phyloP scores from a whole-genome alignment of 805 yeast genomes.

The Kodamaea nitidulidarum region DNA sequence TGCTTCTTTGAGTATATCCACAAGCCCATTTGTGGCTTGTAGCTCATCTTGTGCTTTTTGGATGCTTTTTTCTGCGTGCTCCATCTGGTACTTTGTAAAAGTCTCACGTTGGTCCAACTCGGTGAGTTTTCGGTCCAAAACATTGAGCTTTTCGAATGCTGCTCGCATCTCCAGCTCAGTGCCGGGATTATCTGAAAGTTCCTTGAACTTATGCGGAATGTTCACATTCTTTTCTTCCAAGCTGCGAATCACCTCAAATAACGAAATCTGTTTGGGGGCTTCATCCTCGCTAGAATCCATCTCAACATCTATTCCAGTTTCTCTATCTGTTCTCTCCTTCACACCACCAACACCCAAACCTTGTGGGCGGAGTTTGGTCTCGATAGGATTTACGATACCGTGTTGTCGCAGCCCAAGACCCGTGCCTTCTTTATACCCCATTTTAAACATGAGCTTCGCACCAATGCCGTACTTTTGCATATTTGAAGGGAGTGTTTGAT shows the following conservation, averaged over 20 bases:
- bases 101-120: conserved; percentile 11
- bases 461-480: conserved; percentile 70
- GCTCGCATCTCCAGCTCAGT: background rate
- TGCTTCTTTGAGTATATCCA: background rate
- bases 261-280: conserved; percentile 10
- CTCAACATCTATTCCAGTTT: conserved; percentile 7
- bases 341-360: conserved; percentile 75
- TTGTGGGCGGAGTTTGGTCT: conserved; percentile 59
- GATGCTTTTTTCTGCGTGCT: conserved; percentile 1
- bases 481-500: background rate
- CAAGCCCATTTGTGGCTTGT: conserved; percentile 3
- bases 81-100: conserved; percentile 10
- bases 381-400: conserved; percentile 81
- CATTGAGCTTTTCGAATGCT: conserved; percentile 14
- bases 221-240: conserved; percentile 31
- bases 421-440: conserved; percentile 84
- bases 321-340: conserved; percentile 26
- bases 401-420: conserved; percentile 74
- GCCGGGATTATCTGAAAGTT: conserved; percentile 24
- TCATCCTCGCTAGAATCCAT: conserved; percentile 19
- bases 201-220: conserved; percentile 36
- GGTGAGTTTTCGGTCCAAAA: conserved; percentile 15
- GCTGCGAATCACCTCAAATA: conserved; percentile 34
- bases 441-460: conserved; percentile 65
- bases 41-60: conserved; percentile 4